Evolutionary conservation across 164 flowering plant genomes (phyloP).

Genomic region (Vitis vinifera): DNA sequence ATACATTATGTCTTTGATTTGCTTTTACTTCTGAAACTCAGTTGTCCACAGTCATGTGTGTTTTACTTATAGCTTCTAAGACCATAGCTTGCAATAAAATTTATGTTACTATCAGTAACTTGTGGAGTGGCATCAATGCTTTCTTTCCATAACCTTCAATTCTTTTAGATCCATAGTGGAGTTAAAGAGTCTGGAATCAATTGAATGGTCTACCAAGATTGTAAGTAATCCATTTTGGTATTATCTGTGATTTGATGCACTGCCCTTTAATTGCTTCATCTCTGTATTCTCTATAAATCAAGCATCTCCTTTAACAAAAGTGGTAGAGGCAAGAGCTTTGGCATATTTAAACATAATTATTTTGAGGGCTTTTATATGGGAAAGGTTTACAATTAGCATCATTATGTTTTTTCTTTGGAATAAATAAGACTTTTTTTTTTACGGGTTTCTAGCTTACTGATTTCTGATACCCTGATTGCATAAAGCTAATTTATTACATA

Average conservation of each 20-base stretch:
- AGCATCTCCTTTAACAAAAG: too few relatives aligned
- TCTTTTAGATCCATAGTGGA: constrained; percentile 49
- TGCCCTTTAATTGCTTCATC: neutral
- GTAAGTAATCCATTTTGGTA: constrained; percentile 40
- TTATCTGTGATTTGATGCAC: neutral
- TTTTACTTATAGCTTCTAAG: too few relatives aligned
- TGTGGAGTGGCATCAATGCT: constrained; percentile 3
- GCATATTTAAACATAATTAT: neutral
- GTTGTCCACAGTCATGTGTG: too few relatives aligned
- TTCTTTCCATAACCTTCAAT: constrained; percentile 32
- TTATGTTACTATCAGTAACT: neutral
- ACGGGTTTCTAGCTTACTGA: neutral
- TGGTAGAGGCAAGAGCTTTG: neutral
- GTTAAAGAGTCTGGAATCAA: constrained; percentile 44
- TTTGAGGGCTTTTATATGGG: neutral
- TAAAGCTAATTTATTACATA: too few relatives aligned
- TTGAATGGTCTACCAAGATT: constrained; percentile 58
- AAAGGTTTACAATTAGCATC: neutral
- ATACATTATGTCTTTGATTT: neutral
- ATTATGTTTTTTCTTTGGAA: neutral
- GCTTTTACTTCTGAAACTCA: too few relatives aligned
- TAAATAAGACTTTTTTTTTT: neutral
- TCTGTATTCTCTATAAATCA: too few relatives aligned
- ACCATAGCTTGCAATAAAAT: too few relatives aligned
- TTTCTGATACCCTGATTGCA: neutral